phyloP scores from a whole-genome alignment of 2,329 filamentous ascomycete species.

The Fusarium drepaniforme region DNA sequence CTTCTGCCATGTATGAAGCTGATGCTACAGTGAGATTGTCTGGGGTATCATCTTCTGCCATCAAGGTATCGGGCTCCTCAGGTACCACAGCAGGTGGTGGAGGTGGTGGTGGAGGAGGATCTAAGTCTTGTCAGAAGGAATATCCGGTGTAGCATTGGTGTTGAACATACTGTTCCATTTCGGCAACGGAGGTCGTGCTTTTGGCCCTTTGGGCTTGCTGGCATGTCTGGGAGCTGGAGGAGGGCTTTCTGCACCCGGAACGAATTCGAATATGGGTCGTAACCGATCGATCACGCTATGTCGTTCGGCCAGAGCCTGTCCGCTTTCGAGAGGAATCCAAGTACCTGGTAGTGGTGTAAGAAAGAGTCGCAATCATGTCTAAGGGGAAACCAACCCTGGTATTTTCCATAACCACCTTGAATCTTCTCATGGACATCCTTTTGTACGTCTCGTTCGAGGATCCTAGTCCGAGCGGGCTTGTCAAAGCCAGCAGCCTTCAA shows the following conservation, averaged over 20 bases:
- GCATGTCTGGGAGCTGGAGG: slow-evolving; percentile 95
- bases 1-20: slow-evolving; percentile 86
- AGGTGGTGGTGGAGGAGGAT: slow-evolving; percentile 40
- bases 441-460: slow-evolving; percentile 95
- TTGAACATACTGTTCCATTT: slow-evolving; percentile 61
- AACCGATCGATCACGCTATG: slow-evolving; percentile 90
- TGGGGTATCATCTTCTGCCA: slow-evolving; percentile 83
- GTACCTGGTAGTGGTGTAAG: slow-evolving; percentile 71
- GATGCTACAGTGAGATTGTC: slow-evolving; percentile 88
- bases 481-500: slow-evolving; percentile 97
- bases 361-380: neutral
- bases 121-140: slow-evolving; percentile 22
- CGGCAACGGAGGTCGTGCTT: slow-evolving; percentile 63
- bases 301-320: slow-evolving; percentile 83
- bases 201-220: slow-evolving; percentile 84
- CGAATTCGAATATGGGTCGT: slow-evolving; percentile 88
- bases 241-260: slow-evolving; percentile 86
- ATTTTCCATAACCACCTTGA: slow-evolving; percentile 98
- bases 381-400: slow-evolving; percentile 75
- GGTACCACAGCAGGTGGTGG: slow-evolving; percentile 40
- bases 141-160: neutral
- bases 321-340: slow-evolving; percentile 91
- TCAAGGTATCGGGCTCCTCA: slow-evolving; percentile 73
- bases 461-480: slow-evolving; percentile 94
- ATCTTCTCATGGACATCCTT: slow-evolving; percentile 98